phyloP scores from a whole-genome alignment of 1,284 basidiomycete genomes.

The Ganoderma meredithae region DNA sequence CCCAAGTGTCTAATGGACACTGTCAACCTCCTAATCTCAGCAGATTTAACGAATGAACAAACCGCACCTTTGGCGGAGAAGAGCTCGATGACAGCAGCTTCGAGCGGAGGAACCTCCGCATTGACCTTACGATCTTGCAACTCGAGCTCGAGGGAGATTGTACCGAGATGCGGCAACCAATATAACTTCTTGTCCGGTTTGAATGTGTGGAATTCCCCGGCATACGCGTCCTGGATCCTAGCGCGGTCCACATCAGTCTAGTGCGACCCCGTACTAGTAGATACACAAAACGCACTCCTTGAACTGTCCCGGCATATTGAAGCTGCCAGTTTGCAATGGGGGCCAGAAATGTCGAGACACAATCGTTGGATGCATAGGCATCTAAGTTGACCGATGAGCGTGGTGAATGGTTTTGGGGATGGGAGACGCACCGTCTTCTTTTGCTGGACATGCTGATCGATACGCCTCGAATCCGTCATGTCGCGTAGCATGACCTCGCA shows the following conservation, averaged over 20 bases:
- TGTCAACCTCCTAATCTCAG: not conserved
- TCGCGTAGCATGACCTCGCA: conserved; percentile 98
- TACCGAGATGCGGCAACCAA: conserved; percentile 89
- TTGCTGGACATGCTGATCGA: conserved; percentile 84
- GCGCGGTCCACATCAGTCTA: conserved; percentile 13
- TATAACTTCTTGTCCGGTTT: conserved; percentile 91
- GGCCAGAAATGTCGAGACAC: conserved; percentile 97
- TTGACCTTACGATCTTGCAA: conserved; percentile 80
- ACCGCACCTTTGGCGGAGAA: conserved; percentile 74
- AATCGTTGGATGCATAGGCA: conserved; percentile 84
- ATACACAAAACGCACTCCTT: conserved; percentile 59
- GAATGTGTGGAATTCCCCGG: conserved; percentile 77
- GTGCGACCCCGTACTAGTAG: not conserved
- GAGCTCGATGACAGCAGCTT: conserved; percentile 89
- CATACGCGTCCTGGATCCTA: conserved; percentile 81
- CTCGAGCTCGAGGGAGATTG: conserved; percentile 79
- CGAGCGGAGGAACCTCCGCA: conserved; percentile 84
- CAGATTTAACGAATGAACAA: not conserved
- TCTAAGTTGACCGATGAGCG: conserved; percentile 46
- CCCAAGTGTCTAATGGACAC: conserved; percentile 65
- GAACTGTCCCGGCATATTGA: conserved; percentile 87
- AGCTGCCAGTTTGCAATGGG: conserved; percentile 71
- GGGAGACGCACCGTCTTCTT: conserved; percentile 61
- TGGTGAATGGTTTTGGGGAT: conserved; percentile 9
- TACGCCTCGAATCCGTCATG: conserved; percentile 91